These are phyloP conservation scores for Phialophora macrospora DNA, from an alignment of 2,329 filamentous ascomycete genomes.

Conservation along the genomic window DNA sequence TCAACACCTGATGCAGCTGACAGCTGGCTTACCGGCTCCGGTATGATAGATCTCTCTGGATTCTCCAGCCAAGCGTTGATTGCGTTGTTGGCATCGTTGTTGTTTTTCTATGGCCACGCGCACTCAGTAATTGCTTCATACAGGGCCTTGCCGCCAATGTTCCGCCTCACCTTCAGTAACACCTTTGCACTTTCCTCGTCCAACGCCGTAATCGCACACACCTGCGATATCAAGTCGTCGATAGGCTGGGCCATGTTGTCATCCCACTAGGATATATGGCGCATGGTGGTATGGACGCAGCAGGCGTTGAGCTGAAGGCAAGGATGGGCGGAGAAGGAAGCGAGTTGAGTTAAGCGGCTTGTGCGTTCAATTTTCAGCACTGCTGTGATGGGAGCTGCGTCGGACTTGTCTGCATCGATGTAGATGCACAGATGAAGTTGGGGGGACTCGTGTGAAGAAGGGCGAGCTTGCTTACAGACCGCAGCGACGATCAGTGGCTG, in stretches of 20 bases:
- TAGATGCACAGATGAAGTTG: neutral
- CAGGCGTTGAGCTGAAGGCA: neutral
- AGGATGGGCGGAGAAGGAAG: neutral
- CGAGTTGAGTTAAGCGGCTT: neutral
- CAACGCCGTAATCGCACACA: conserved; percentile 25
- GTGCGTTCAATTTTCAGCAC: neutral
- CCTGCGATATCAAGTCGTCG: conserved; percentile 27
- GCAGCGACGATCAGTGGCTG: neutral
- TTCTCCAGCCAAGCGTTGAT: conserved; percentile 57
- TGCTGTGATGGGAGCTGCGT: neutral
- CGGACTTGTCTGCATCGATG: neutral
- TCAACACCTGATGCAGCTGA: neutral
- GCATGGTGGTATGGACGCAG: neutral
- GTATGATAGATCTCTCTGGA: conserved; percentile 39
- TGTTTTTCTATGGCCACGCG: conserved; percentile 46
- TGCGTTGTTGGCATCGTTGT: conserved; percentile 52
- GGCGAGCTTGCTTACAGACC: neutral
- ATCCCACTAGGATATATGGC: conserved; percentile 1
- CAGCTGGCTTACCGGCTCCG: conserved; percentile 17
- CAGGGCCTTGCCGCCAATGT: neutral
- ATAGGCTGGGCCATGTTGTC: conserved; percentile 26
- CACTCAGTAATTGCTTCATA: neutral
- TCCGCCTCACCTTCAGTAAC: conserved; percentile 26
- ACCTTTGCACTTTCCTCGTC: conserved; percentile 29
- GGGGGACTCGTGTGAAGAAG: neutral